Evolutionary conservation across 2,329 filamentous ascomycete species (phyloP).

Genomic region (Gyromitra esculenta): DNA sequence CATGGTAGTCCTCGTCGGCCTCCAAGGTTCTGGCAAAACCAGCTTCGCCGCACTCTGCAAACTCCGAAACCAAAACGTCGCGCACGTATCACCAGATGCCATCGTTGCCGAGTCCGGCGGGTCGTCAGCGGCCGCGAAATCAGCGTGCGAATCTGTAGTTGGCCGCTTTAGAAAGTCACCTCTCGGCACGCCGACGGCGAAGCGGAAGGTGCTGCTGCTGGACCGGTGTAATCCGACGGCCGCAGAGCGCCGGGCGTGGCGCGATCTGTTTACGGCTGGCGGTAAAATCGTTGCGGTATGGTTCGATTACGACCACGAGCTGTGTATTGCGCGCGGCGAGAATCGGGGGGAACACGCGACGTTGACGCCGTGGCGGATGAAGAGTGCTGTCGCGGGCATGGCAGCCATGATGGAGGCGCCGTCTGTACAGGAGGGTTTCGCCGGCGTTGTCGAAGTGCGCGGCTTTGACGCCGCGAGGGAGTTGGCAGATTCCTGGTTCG

Average conservation of each 20-base stretch:
- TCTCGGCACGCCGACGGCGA: not conserved
- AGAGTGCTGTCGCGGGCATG: constrained; percentile 42
- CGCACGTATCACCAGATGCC: constrained; percentile 43
- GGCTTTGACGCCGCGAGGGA: constrained; percentile 20
- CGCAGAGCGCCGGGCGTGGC: constrained; percentile 39
- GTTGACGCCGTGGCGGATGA: constrained; percentile 39
- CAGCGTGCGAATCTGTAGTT: constrained; percentile 31
- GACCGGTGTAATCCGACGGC: constrained; percentile 51
- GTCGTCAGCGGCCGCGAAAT: not conserved
- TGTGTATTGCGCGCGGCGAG: constrained; percentile 46
- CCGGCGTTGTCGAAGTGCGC: constrained; percentile 33
- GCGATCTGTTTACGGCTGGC: constrained; percentile 15
- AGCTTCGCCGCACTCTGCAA: constrained; percentile 24
- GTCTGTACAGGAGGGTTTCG: constrained; percentile 30
- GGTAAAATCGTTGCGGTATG: constrained; percentile 34
- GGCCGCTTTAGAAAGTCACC: constrained; percentile 9
- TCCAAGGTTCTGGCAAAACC: constrained; percentile 50
- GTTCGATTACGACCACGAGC: constrained; percentile 41
- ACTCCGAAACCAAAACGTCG: constrained; percentile 34
- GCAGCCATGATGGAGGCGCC: constrained; percentile 34
- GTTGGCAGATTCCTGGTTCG: constrained; percentile 39
- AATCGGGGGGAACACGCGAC: constrained; percentile 37
- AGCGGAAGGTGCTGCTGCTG: constrained; percentile 40
- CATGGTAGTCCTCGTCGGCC: constrained; percentile 45
- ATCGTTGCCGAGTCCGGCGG: not conserved